Evolutionary conservation across 73 alveolate genomes (phyloP), one percentile per base, ranked within the genome.

Genomic region (Paramecium caudatum): DNA sequence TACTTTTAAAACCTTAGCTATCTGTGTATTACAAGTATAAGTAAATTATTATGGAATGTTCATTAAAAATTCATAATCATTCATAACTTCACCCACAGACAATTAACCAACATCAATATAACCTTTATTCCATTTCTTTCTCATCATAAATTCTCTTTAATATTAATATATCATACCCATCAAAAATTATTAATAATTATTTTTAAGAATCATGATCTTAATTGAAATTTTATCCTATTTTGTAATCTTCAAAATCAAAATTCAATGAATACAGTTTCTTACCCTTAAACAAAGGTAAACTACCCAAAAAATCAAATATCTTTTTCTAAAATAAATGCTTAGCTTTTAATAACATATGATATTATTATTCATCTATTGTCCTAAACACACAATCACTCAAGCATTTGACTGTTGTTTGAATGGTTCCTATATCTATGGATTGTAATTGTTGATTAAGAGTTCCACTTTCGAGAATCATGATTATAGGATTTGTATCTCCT

Each of bases 381-480:
- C 80, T 55, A 55, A 55, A 55, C 30, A 43, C 3, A 55, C 80
- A 55, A 55, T 55, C 80, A 55, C 80, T 55, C n/a, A 55, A 10
- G n/a, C 80, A 55, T 55, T 55, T 55, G 21, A 55, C 30, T 16
- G 13, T 55, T 3, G 23, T 55, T 55, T 55, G 32, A 23, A 55
- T 27, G 13, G 30, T 0, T 1, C 80, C 80, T 55, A 55, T 55
- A n/a, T n/a, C n/a, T n/a, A n/a, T 19, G 80, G 80, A 23, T 27
- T 55, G 12, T 9, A 55, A 23, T 16, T 27, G 13, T 3, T 55
- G 30, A 27, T 55, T 55, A 27, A 55, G 25, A 43, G 30, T 55
- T 55, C 80, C 80, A 55, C 30, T 55, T 25, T 55, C 27, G 13
- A 55, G 45, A 55, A 55, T 43, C 80, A 55, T 55, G 46, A 55